These are phyloP conservation scores for Cryptococcus depauperatus DNA, from an alignment of 1,284 basidiomycete genomes.

Conservation along the genomic window DNA sequence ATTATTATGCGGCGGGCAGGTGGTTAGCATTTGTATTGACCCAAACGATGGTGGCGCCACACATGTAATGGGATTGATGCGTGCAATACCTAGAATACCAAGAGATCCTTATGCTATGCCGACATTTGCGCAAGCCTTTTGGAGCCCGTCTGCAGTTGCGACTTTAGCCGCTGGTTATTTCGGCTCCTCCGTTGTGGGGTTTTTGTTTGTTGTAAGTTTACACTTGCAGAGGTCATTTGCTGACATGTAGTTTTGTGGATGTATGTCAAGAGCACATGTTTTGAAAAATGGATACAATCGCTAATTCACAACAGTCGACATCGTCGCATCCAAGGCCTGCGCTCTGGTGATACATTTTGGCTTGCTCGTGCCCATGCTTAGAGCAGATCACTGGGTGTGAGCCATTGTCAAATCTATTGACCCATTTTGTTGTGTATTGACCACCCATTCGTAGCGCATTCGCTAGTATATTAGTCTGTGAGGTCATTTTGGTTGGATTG, in stretches of 20 bases:
- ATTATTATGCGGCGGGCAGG: constrained; percentile 38
- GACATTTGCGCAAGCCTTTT: constrained; percentile 31
- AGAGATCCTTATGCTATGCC: constrained; percentile 35
- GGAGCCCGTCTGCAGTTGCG: constrained; percentile 26
- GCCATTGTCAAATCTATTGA: not conserved
- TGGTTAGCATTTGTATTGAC: constrained; percentile 42
- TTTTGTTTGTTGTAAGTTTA: constrained; percentile 41
- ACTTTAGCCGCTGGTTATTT: constrained; percentile 41
- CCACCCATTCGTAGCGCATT: constrained; percentile 30
- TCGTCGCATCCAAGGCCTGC: constrained; percentile 42
- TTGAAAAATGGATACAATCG: not conserved
- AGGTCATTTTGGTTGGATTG: constrained; percentile 41
- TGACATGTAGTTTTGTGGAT: constrained; percentile 25
- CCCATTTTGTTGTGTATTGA: not conserved
- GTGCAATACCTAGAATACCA: constrained; percentile 28
- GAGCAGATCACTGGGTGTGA: constrained; percentile 41
- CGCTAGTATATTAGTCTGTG: constrained; percentile 36
- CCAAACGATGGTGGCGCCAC: constrained; percentile 44
- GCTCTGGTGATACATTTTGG: constrained; percentile 42
- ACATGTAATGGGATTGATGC: constrained; percentile 36
- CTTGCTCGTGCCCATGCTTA: constrained; percentile 36
- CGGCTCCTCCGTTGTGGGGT: constrained; percentile 37
- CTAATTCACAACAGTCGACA: constrained; percentile 28
- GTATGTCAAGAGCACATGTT: constrained; percentile 11
- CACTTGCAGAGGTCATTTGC: not conserved